Evolutionary conservation across 179 eudicot species (phyloP), one percentile per base, ranked within the genome.

Genomic region (Beta macrorhiza): DNA sequence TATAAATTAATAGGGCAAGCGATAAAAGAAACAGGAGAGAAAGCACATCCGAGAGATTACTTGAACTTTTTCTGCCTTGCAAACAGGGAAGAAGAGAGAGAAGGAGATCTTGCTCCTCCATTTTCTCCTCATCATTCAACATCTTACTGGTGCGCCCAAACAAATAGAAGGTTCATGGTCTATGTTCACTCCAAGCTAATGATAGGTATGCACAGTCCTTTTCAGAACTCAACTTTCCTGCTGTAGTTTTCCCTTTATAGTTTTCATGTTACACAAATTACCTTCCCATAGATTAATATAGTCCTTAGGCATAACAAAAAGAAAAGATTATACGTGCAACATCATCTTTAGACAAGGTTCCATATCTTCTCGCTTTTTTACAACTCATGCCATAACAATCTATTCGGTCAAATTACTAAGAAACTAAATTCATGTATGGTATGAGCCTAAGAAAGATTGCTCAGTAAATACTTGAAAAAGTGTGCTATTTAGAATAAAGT

Each of bases 161-260:
- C 79, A 78, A 88, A 86, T 9, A 83, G 99, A 86, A 86, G 99
- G 83, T 97, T 94, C 89, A 94, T 97, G 99, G 83, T 97, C 59
- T 94, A 97, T 78, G 97, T 97, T 69, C 99, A 97, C 88, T 94
- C 99, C 80, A 97, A 97, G 89, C 85, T 94, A 76, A 93, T 94
- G 99, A 97, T 94, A 87, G 98, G 99, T 97, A 93, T 29, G 77
- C 32, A 61, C 17, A 55, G 25, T 37, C 70, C 20, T 10, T 55
- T 67, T 6, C 63, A 29, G 61, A 76, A n/a, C 67, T 69, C 71
- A 69, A 45, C 14, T 52, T 49, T 73, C 17, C 47, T 13, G 12
- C 69, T 13, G 12, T 13, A 63, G 12, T 22, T 44, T 59, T 14
- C 51, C 52, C 47, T 15, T 62, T 72, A 19, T 37, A 22, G 57